Evolutionary conservation across 2,329 filamentous ascomycete genomes (phyloP).

Genomic region (Claviceps cyperi): DNA sequence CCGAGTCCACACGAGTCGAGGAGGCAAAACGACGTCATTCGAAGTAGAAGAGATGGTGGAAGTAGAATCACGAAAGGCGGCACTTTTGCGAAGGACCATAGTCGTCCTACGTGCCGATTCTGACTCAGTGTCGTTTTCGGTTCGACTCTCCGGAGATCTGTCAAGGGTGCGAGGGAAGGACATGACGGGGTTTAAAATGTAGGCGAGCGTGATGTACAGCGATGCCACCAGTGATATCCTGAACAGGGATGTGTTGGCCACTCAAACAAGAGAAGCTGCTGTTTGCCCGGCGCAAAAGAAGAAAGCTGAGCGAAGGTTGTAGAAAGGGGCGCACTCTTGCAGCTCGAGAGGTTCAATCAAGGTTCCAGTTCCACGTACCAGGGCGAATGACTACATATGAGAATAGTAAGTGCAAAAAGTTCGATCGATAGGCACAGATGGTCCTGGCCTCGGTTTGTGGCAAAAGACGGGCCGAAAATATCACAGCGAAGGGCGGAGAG

Average conservation of each 20-base stretch:
- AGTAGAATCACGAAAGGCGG: conserved; percentile 45
- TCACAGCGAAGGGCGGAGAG: conserved; percentile 13
- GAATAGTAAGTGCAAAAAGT: background rate
- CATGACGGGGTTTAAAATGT: conserved; percentile 21
- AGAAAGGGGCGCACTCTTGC: background rate
- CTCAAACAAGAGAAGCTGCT: background rate
- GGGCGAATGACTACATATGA: background rate
- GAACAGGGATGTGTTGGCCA: background rate
- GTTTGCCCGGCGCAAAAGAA: background rate
- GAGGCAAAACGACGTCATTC: conserved; percentile 32
- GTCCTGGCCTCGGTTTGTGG: background rate
- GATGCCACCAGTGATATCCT: conserved; percentile 2
- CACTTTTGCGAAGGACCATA: conserved; percentile 50
- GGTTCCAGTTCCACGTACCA: background rate
- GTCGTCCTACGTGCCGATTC: conserved; percentile 21
- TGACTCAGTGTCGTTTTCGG: conserved; percentile 17
- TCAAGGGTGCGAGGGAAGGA: conserved; percentile 32
- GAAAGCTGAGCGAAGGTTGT: background rate
- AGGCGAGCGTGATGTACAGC: background rate
- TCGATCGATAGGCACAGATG: background rate
- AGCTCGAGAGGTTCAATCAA: background rate
- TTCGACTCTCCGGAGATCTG: conserved; percentile 29
- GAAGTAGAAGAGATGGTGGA: conserved; percentile 24
- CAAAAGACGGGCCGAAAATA: background rate
- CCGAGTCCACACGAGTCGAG: conserved; percentile 49